Evolutionary conservation across 352 stramenopile species (phyloP).

Genomic region (Salisapilia sapeloensis): DNA sequence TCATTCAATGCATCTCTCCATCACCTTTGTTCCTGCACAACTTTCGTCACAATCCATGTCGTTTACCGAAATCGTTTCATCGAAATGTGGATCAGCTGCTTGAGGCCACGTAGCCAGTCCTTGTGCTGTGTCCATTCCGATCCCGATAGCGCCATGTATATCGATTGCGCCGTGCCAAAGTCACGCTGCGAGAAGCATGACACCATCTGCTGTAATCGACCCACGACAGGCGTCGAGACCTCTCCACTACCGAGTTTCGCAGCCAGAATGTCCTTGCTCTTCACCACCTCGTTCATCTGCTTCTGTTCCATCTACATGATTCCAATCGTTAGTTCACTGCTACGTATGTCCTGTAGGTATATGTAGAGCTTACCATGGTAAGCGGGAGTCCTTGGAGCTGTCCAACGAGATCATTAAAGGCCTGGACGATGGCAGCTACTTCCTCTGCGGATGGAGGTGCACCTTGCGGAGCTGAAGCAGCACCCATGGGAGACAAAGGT

Average conservation of each 20-base stretch:
- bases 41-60: not conserved
- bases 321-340: slow-evolving; percentile 3
- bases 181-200: slow-evolving; percentile 56
- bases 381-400: slow-evolving; percentile 55
- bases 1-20: no score
- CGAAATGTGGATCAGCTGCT: slow-evolving; percentile 91
- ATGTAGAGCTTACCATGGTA: slow-evolving; percentile 53
- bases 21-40: no score
- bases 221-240: slow-evolving; percentile 50
- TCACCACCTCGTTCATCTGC: slow-evolving; percentile 71
- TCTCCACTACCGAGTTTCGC: slow-evolving; percentile 75
- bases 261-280: slow-evolving; percentile 76
- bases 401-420: slow-evolving; percentile 62
- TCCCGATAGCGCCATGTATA: slow-evolving; percentile 85
- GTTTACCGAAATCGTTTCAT: slow-evolving; percentile 82
- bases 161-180: slow-evolving; percentile 55
- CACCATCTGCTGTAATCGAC: slow-evolving; percentile 66
- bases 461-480: slow-evolving; percentile 38
- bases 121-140: slow-evolving; percentile 94
- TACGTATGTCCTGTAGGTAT: not conserved
- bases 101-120: slow-evolving; percentile 95
- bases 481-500: slow-evolving; percentile 29
- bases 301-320: slow-evolving; percentile 70
- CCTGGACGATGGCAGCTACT: slow-evolving; percentile 64
- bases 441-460: slow-evolving; percentile 50